Conservation (phyloP, 73 alveolate genomes). For the Tetrahymena borealis region DNA sequence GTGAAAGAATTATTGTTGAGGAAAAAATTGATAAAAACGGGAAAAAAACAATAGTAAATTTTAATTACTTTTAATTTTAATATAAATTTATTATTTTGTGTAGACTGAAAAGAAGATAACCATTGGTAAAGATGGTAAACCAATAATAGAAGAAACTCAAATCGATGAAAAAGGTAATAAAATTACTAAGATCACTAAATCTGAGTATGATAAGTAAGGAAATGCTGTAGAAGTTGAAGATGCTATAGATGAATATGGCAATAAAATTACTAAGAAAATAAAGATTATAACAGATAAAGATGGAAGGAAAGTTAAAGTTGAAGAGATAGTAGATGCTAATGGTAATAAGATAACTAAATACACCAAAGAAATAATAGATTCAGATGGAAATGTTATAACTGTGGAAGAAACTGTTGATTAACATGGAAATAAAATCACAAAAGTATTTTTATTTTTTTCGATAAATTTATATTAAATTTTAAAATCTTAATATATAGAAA, state of each 20-base stretch:
- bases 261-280: constrained; percentile 10
- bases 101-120: constrained; percentile 7
- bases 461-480: background rate
- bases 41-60: constrained; percentile 1
- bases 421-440: background rate
- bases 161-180: constrained; percentile 20
- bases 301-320: constrained; percentile 34
- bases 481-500: background rate
- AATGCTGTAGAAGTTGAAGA: constrained; percentile 18
- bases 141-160: background rate
- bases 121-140: constrained; percentile 33
- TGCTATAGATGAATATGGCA: constrained; percentile 28
- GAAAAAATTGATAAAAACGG: constrained; percentile 19
- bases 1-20: constrained; percentile 12
- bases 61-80: background rate
- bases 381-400: constrained; percentile 24
- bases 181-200: background rate
- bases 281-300: constrained; percentile 30
- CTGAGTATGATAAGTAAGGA: constrained; percentile 13
- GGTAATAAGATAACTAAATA: constrained; percentile 8
- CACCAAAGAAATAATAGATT: background rate
- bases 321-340: constrained; percentile 23
- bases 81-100: background rate
- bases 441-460: background rate
- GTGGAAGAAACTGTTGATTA: constrained; percentile 17